phyloP scores from a whole-genome alignment of 352 stramenopile genomes.

The Phytophthora chlamydospora region DNA sequence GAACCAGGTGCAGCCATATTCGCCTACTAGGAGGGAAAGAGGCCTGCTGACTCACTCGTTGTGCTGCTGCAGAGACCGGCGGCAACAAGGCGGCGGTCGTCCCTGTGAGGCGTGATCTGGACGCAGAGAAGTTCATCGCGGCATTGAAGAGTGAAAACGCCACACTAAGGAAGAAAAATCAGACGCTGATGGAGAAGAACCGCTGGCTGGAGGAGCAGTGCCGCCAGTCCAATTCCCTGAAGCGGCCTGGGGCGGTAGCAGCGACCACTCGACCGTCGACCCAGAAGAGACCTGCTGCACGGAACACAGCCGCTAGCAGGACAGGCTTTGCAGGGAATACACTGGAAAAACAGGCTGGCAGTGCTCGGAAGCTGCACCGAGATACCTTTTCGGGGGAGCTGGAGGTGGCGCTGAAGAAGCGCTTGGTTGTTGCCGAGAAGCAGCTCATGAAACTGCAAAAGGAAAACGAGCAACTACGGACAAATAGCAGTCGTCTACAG shows the following conservation, averaged over 20 bases:
- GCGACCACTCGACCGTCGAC: neutral
- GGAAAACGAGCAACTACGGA: conserved; percentile 71
- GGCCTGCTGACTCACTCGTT: neutral
- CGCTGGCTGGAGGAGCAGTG: conserved; percentile 56
- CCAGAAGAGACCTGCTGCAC: conserved; percentile 19
- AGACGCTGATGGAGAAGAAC: conserved; percentile 74
- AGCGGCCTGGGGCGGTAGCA: conserved; percentile 30
- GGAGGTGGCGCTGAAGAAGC: conserved; percentile 74
- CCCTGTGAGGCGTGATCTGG: conserved; percentile 61
- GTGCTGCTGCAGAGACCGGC: conserved; percentile 31
- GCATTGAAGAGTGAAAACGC: conserved; percentile 79
- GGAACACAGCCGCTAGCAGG: conserved; percentile 1
- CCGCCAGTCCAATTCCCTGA: conserved; percentile 19
- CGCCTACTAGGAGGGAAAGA: too few relatives aligned
- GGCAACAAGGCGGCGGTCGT: conserved; percentile 36
- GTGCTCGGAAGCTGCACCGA: conserved; percentile 53
- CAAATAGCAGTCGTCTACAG: conserved; percentile 7
- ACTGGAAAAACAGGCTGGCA: conserved; percentile 51
- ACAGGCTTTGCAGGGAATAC: conserved; percentile 35
- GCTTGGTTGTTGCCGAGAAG: conserved; percentile 72
- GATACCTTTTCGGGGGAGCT: conserved; percentile 62
- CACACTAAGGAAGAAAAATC: conserved; percentile 76
- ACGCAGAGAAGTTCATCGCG: conserved; percentile 85
- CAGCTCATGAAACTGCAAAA: conserved; percentile 70
- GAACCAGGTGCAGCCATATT: conserved; percentile 38